Evolutionary conservation across 75 land plant genomes (phyloP), one percentile per base, ranked within the genome.

Genomic region (Cunninghamia lanceolata): DNA sequence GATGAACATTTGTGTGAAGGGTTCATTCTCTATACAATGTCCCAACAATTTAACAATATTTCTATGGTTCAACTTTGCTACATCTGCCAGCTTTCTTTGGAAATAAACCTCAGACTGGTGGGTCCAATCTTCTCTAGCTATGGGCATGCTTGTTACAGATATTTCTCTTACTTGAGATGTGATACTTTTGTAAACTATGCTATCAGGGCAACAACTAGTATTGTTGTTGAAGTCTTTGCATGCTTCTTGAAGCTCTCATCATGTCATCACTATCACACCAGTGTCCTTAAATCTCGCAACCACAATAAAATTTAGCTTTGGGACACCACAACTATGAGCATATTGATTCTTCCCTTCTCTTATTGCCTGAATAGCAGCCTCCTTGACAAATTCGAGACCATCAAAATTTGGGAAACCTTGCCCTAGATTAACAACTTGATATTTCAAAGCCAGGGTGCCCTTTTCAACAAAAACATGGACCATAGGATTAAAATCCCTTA

Each of bases 151-250:
- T 52, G 97, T 94, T 14, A 95, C 99, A 75, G 99, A 98, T 76
- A 97, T 92, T 83, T 97, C 99, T 36, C 91, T 94, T 54, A 96
- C 98, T 83, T 90, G 90, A 82, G 93, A 88, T 73, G 94, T 81
- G 84, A 94, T 97, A 46, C 99, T 98, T 85, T 97, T 97, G 87
- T 93, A 97, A 19, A 97, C 92, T 25, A 94, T 56, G 85, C 92
- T 95, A 52, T 93, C 94, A 21, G 93, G 86, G 14, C 98, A 96
- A 39, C 93, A 91, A 66, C 96, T 98, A 85, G 96, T 97, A 32
- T 96, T 96, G 87, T 97, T 97, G 92, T 98, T 97, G 92, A 97
- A 97, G 86, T 97, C 99, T 89, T 97, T 98, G 88, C 99, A 97
- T 8, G 99, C 98, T 30, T 88, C 88, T 85, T 96, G 96, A 25